A percentile compares a stretch with the other conserved stretches of the same genome.
Conservation (phyloP, 768 basidiomycete genomes). For the Mycena crocata region DNA sequence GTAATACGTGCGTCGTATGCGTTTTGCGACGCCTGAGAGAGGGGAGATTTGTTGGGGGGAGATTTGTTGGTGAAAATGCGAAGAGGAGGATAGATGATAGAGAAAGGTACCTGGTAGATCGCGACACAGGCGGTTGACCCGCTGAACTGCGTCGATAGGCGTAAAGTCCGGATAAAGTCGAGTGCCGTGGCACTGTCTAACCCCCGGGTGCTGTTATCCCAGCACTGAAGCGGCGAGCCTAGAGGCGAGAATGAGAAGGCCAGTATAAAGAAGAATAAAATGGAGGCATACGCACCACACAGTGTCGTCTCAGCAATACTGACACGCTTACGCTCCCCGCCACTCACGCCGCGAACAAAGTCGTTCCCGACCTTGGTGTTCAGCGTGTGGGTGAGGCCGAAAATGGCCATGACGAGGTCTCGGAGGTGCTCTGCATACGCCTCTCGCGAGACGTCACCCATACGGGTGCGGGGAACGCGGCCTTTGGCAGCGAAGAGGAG, state of each 20-base stretch:
- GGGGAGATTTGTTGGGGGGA: too few relatives aligned
- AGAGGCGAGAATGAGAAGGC: neutral
- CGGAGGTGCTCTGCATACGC: constrained; percentile 49
- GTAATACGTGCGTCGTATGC: constrained; percentile 50
- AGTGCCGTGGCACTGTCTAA: constrained; percentile 49
- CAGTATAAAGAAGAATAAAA: neutral
- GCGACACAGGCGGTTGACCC: constrained; percentile 56
- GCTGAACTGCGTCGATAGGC: constrained; percentile 53
- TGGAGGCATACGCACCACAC: constrained; percentile 42
- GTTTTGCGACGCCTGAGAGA: constrained; percentile 46
- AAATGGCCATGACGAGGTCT: constrained; percentile 64
- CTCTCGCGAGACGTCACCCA: constrained; percentile 46
- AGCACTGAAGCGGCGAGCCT: constrained; percentile 54
- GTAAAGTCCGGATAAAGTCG: constrained; percentile 58
- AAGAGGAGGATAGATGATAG: neutral
- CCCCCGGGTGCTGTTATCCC: constrained; percentile 58
- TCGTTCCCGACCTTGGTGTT: constrained; percentile 75
- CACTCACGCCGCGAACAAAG: constrained; percentile 64
- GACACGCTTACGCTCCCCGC: constrained; percentile 72
- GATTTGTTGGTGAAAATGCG: neutral
- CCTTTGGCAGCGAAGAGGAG: constrained; percentile 65
- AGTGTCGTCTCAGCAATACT: constrained; percentile 64
- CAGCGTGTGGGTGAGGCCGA: constrained; percentile 69
- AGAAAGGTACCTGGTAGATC: constrained; percentile 49
- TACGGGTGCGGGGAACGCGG: constrained; percentile 53